A percentile compares a stretch with the other conserved stretches of the same genome.
These are phyloP conservation scores for Arctostaphylos glauca DNA, from an alignment of 148 eudicot genomes.

Conservation along the genomic window DNA sequence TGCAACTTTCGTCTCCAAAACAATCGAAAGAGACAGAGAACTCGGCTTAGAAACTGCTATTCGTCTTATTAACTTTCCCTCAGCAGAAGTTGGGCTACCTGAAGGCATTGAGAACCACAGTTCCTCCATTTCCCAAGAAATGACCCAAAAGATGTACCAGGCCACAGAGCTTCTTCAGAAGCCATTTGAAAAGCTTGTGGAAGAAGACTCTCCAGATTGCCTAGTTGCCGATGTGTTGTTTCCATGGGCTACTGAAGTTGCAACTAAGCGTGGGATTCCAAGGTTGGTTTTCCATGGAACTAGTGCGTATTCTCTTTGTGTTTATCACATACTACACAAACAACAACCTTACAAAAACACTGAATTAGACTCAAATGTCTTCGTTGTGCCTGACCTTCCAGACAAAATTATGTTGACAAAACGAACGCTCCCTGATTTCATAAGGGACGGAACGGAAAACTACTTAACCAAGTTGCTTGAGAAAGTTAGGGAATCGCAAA, in stretches of 20 bases:
- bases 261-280: conserved; percentile 11
- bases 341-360: conserved; percentile 8
- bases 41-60: conserved; percentile 5
- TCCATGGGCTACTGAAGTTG: conserved; percentile 16
- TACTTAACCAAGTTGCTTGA: background rate
- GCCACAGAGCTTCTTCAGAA: conserved; percentile 17
- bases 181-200: conserved; percentile 17
- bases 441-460: background rate
- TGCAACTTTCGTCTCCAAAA: background rate
- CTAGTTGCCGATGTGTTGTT: conserved; percentile 11
- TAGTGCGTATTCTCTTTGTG: conserved; percentile 6
- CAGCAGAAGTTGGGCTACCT: conserved; percentile 12
- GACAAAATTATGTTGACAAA: conserved; percentile 10
- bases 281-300: conserved; percentile 14
- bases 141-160: conserved; percentile 8
- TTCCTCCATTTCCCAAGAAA: conserved; percentile 15
- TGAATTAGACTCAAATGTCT: background rate
- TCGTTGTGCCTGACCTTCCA: conserved; percentile 17
- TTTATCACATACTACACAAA: background rate
- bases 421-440: background rate
- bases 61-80: conserved; percentile 15
- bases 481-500: background rate
- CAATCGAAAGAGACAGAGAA: conserved; percentile 15
- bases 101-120: conserved; percentile 16
- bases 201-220: conserved; percentile 21